Evolutionary conservation across 768 basidiomycete species (phyloP), one percentile per base, ranked within the genome.

Genomic region (Termitomyces sp.): DNA sequence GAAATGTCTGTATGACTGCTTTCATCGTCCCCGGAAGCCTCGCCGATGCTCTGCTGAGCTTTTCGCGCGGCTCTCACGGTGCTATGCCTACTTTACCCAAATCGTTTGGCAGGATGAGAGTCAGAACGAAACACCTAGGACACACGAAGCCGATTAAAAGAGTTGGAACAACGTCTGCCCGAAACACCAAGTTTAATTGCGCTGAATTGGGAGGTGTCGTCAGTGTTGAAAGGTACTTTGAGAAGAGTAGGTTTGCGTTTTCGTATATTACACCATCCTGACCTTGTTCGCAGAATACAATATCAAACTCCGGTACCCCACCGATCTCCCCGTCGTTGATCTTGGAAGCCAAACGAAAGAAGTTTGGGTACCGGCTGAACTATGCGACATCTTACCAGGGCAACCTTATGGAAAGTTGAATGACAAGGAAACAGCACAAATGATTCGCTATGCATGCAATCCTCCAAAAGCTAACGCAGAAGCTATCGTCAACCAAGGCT

Each of bases 361-460:
- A 0, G 66, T 68, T 44, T 81, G 68, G 63, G 69, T 90, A 1
- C 90, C 90, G 0, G 83, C 87, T 0, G 90, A 92, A 66, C 51
- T 92, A 1, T 92, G 90, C 72, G 72, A 80, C 24, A 87, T 92
- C 51, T 67, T 76, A 10, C 69, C 78, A 0, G 84, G 84, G 7
- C 81, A 82, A 60, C 74, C 85, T 0, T 88, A 81, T 22, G 86
- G 81, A 6, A 82, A 78, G 57, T 82, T 92, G 2, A 77, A 70
- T 55, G 82, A 81, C n/a, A 73, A 64, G 6, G 84, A 87, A 63
- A 89, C 87, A 0, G 72, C 82, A 0, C 69, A 75, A n/a, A 92
- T 92, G 90, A 86, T 92, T 57, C 74, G 73, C 43, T 72, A 72
- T 54, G 90, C 90, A 0, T 87, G 85, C 68, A 84, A 85, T 32